A percentile compares a stretch with the other conserved stretches of the same genome.
Conservation (phyloP, 352 stramenopile species). For the Halophytophthora batemanensis region DNA sequence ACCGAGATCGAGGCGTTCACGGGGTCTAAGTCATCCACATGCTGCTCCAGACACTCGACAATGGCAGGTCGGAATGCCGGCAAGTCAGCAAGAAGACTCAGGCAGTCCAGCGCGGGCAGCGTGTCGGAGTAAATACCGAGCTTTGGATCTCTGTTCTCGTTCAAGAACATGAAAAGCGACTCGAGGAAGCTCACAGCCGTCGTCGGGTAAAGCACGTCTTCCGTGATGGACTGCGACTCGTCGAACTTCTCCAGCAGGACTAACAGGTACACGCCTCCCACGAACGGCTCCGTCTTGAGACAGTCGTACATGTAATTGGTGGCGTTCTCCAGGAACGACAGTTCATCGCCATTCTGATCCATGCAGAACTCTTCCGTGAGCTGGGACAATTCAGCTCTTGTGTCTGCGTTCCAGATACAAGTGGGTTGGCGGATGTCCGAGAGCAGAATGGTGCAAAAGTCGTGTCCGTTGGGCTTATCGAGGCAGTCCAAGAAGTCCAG, state of each 20-base stretch:
- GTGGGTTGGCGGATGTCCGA: conserved; percentile 74
- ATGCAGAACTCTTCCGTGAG: conserved; percentile 75
- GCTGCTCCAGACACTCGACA: conserved; percentile 63
- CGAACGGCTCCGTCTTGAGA: conserved; percentile 58
- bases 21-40: conserved; percentile 55
- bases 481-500: conserved; percentile 74
- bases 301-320: conserved; percentile 83
- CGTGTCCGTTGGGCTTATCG: conserved; percentile 60
- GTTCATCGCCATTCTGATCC: conserved; percentile 40
- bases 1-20: conserved; percentile 74
- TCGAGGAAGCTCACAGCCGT: conserved; percentile 60
- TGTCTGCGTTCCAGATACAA: conserved; percentile 76
- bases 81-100: conserved; percentile 68
- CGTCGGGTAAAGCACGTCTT: conserved; percentile 49
- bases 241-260: conserved; percentile 68
- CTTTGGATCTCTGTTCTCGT: conserved; percentile 72
- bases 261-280: conserved; percentile 69
- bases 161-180: conserved; percentile 70
- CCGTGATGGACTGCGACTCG: conserved; percentile 43
- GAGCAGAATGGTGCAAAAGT: conserved; percentile 68
- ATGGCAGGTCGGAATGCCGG: conserved; percentile 50
- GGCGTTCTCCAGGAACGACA: conserved; percentile 68
- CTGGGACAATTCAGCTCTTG: conserved; percentile 60
- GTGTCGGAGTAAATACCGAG: conserved; percentile 79
- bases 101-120: conserved; percentile 61